A percentile compares a stretch with the other conserved stretches of the same genome.
Conservation (phyloP, 768 basidiomycete genomes). For the Lentinula raphanica region DNA sequence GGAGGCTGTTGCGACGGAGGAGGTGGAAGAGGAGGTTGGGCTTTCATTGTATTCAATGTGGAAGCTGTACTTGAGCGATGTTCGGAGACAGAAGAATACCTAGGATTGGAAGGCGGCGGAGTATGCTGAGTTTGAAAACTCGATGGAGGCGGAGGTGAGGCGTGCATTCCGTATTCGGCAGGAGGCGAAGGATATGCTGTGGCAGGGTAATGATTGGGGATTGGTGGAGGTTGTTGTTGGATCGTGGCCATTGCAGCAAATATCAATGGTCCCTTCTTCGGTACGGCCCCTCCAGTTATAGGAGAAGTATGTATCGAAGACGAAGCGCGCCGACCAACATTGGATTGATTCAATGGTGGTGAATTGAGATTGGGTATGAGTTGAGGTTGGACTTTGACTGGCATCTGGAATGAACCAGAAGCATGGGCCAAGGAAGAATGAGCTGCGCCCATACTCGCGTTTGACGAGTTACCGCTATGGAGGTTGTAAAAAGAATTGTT, state of each 20-base stretch:
- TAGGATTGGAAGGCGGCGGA: background rate
- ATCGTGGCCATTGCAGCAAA: constrained; percentile 51
- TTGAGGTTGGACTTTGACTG: background rate
- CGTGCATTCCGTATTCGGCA: constrained; percentile 7
- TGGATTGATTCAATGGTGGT: background rate
- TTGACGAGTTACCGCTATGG: background rate
- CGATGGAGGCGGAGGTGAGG: background rate
- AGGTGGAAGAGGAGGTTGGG: constrained; percentile 2
- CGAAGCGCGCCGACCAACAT: background rate
- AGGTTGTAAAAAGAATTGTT: constrained; percentile 3
- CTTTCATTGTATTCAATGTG: background rate
- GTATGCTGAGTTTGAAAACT: background rate
- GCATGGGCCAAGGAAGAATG: background rate
- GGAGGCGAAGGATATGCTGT: constrained; percentile 24
- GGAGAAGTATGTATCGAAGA: background rate
- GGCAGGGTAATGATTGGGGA: background rate
- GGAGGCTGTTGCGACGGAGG: background rate
- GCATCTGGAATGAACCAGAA: background rate
- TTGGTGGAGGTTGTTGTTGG: constrained; percentile 12
- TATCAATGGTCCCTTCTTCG: constrained; percentile 53
- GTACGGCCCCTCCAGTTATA: background rate
- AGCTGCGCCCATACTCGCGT: background rate
- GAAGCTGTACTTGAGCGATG: background rate
- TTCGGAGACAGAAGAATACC: background rate
- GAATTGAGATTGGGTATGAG: background rate